A percentile compares a stretch with the other conserved stretches of the same genome.
Evolutionary conservation across 306 rosid genomes (phyloP).

Genomic region (Castanospermum australe): DNA sequence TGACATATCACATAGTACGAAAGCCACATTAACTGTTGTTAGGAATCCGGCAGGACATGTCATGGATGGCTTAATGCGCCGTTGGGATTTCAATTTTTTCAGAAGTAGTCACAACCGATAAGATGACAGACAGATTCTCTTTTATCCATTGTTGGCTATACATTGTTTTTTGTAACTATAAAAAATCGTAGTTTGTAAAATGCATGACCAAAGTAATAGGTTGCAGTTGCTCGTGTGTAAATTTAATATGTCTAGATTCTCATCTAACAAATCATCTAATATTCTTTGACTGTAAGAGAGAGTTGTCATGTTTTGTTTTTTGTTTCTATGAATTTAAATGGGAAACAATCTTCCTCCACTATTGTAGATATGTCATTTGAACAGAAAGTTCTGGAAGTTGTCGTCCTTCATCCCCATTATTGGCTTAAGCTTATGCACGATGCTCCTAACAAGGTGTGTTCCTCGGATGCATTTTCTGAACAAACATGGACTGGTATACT

Average conservation of each 20-base stretch:
- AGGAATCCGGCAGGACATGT: slow-evolving; percentile 73
- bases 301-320: slow-evolving; percentile 10
- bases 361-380: not conserved
- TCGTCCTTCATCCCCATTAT: not conserved
- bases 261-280: slow-evolving; percentile 30
- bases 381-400: not conserved
- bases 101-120: slow-evolving; percentile 63
- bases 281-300: slow-evolving; percentile 43
- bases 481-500: not conserved
- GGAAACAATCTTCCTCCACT: not conserved
- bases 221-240: slow-evolving; percentile 52
- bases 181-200: slow-evolving; percentile 41
- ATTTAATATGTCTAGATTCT: slow-evolving; percentile 30
- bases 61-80: slow-evolving; percentile 93
- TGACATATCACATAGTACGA: slow-evolving; percentile 85
- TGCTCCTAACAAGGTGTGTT: not conserved
- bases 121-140: slow-evolving; percentile 47
- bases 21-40: slow-evolving; percentile 81
- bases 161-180: slow-evolving; percentile 54
- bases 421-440: not conserved
- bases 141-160: slow-evolving; percentile 27
- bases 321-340: slow-evolving; percentile 11
- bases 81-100: slow-evolving; percentile 97
- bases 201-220: slow-evolving; percentile 45
- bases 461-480: not conserved